phyloP scores from a whole-genome alignment of 306 rosid genomes.

The Comarum palustre region DNA sequence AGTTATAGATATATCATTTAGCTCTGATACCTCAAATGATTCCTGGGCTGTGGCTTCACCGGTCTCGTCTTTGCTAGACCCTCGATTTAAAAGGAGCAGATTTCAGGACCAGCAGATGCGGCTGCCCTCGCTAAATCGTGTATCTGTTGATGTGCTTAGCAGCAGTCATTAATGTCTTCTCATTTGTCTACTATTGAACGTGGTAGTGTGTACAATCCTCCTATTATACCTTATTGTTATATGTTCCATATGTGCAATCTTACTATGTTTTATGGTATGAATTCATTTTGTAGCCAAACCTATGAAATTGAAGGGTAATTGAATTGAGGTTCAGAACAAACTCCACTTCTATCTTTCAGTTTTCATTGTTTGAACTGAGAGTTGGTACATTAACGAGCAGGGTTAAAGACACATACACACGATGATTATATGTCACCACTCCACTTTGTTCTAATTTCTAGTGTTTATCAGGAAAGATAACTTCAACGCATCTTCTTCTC shows the following conservation, averaged over 20 bases:
- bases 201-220: conserved; percentile 35
- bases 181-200: conserved; percentile 43
- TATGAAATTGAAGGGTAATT: conserved; percentile 17
- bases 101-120: conserved; percentile 64
- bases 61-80: conserved; percentile 42
- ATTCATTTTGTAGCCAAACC: conserved; percentile 38
- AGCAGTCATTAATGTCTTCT: conserved; percentile 55
- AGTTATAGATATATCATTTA: conserved; percentile 54
- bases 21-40: conserved; percentile 62
- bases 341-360: not conserved
- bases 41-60: conserved; percentile 54
- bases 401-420: not conserved
- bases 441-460: not conserved
- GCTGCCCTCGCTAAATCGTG: conserved; percentile 43
- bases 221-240: conserved; percentile 38
- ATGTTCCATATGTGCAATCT: conserved; percentile 32
- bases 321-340: conserved; percentile 29
- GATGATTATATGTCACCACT: not conserved
- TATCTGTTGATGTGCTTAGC: conserved; percentile 46
- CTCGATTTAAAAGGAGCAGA: conserved; percentile 53
- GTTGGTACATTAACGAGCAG: conserved; percentile 2
- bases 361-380: conserved; percentile 9
- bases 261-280: conserved; percentile 35
- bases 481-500: not conserved
- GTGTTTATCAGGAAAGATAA: not conserved